Evolutionary conservation across 2,329 filamentous ascomycete genomes (phyloP).

Genomic region (Chaetothyriales sp.): DNA sequence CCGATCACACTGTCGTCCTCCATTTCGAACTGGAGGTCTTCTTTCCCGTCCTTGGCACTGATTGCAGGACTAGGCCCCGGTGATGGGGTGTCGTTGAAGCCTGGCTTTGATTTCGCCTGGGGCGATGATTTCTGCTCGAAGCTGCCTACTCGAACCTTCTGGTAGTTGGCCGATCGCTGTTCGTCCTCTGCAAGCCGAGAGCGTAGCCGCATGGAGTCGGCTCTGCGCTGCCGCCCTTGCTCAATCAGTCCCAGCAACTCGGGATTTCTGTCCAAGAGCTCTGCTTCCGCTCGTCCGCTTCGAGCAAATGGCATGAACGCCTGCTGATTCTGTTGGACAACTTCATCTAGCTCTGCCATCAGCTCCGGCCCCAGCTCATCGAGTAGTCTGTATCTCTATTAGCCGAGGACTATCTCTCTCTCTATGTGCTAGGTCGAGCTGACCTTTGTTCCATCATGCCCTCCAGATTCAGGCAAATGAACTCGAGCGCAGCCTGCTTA

Average conservation of each 20-base stretch:
- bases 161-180: conserved; percentile 44
- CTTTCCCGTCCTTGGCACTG: conserved; percentile 46
- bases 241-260: conserved; percentile 27
- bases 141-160: conserved; percentile 45
- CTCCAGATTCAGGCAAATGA: conserved; percentile 82
- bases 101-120: neutral
- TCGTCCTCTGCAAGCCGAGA: conserved; percentile 50
- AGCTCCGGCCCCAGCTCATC: conserved; percentile 75
- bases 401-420: neutral
- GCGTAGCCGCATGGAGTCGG: conserved; percentile 63
- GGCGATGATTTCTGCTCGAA: conserved; percentile 41
- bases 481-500: conserved; percentile 76
- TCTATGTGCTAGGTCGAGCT: neutral
- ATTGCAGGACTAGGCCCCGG: conserved; percentile 37
- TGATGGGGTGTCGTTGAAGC: conserved; percentile 6
- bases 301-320: conserved; percentile 61
- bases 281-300: conserved; percentile 53
- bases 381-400: conserved; percentile 40
- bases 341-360: conserved; percentile 61
- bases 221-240: conserved; percentile 41
- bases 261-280: conserved; percentile 31
- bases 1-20: conserved; percentile 48
- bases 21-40: conserved; percentile 86
- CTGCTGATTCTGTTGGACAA: conserved; percentile 70
- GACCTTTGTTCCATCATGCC: conserved; percentile 64